Base-by-base conservation (phyloP, 306 rosid species). In the Prunus fruticosa region DNA sequence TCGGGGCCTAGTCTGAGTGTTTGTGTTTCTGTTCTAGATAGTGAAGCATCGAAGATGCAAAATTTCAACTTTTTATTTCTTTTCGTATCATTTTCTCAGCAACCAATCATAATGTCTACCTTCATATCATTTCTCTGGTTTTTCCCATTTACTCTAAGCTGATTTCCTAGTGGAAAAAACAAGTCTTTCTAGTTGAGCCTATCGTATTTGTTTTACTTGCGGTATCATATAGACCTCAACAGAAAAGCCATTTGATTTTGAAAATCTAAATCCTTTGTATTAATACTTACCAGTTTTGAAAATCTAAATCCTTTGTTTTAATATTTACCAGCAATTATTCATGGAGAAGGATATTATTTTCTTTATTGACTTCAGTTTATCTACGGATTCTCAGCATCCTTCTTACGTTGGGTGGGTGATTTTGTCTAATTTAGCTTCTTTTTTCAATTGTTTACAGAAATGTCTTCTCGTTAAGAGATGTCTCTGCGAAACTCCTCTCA, bases 381-480 rank as follows among this genome's bases (percentile, higher is more conserved):
- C 73, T 22, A 16, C 54, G 47, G 56, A 73, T 57, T 67, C 63
- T n/a, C 53, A 20, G 62, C 23, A 70, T 34, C 16, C 2, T 30
- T 32, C 64, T 71, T 19, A 52, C 51, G 32, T 53, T 32, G 32
- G 22, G 47, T 57, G 25, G 22, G 16, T 57, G 22, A 5, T 41
- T 41, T 1, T 16, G 32, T 50, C 54, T 61, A n/a, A 30, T 45
- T 22, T 64, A 61, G 38, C 27, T 60, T 54, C 15, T 27, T 3
- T 49, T 46, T 58, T 78, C 12, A 20, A n/a, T 47, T 68, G n/a
- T 50, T 72, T 69, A 9, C 88, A 95, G 97, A 82, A 87, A 76
- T 84, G 89, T 62, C 12, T 69, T 78, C 19, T 60, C 78, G 51
- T 80, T 84, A 75, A 79, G 88, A 62, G 85, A 76, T 43, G 67